Evolutionary conservation across 768 basidiomycete genomes (phyloP), one percentile per base, ranked within the genome.

Genomic region (Lentinus brumalis): DNA sequence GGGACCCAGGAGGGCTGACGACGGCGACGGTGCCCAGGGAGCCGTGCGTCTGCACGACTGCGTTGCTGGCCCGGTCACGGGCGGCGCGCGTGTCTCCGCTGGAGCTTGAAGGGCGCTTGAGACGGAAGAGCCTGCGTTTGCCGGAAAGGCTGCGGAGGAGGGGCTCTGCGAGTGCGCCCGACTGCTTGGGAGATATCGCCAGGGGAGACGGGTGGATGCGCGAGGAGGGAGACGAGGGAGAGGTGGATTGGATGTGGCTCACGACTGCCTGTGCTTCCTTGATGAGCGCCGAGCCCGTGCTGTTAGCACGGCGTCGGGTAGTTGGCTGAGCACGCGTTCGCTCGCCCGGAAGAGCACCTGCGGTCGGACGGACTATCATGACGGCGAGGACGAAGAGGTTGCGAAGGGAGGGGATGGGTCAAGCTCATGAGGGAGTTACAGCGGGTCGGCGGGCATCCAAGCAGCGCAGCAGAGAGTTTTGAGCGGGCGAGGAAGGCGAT

Each of bases 81-180:
- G 14, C 10, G 11, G 44, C 18, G 14, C 46, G 50, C 52, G 58
- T 54, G 18, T 61, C 61, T 21, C 60, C 38, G 31, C 49, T 59
- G 50, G 68, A 61, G 58, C 61, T 59, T 16, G 63, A 61, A 39
- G 65, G 66, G 15, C 68, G 65, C 46, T 61, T 65, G 38, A 68
- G 59, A 26, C 65, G 67, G 45, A 66, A 61, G 31, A 62, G 39
- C 50, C 55, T 64, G n/a, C 64, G 65, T 42, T 62, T 64, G 52
- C 56, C 60, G 11, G 58, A 56, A 29, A 45, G 38, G 44, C 62
- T 50, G 55, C 56, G 60, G 8, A 56, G 45, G 53, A 55, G 45
- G 31, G 61, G 26, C 14, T 59, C 46, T 1, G 40, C 42, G 32
- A 21, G 26, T 3, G 21, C 46, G n/a, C 45, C 16, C 5, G 16